Evolutionary conservation across 78 protist species (phyloP).

Genomic region (Dictyostelium intermedium): DNA sequence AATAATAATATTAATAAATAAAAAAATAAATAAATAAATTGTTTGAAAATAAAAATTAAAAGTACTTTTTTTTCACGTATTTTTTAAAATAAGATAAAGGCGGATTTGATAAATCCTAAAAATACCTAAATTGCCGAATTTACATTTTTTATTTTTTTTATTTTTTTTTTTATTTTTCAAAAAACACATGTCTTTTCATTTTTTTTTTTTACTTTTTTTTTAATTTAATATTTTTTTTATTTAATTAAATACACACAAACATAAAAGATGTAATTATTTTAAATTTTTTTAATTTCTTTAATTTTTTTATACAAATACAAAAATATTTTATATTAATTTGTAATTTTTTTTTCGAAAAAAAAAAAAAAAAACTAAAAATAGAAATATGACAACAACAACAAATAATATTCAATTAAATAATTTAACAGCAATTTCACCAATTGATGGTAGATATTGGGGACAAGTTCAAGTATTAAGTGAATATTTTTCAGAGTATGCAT

Average conservation of each 20-base stretch:
- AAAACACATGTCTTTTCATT: too few species aligned
- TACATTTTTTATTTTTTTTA: neutral
- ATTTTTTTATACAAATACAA: too few species aligned
- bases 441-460: constrained; percentile 85
- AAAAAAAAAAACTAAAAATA: neutral
- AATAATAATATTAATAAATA: neutral
- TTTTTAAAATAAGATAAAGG: neutral
- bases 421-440: constrained; percentile 80
- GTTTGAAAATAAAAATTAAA: neutral
- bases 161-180: neutral
- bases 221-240: neutral
- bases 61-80: neutral
- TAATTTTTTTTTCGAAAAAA: too few species aligned
- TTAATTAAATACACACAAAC: too few species aligned
- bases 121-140: neutral
- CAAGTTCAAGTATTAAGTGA: constrained; percentile 43
- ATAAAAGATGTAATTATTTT: too few species aligned
- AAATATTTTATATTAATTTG: too few species aligned
- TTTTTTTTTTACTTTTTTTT: neutral
- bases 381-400: constrained; percentile 10
- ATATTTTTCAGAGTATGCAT: constrained; percentile 80
- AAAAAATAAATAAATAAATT: too few species aligned
- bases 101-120: neutral
- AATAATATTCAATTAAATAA: constrained; percentile 34
- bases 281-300: too few species aligned